Base-by-base conservation (phyloP, 805 yeast genomes). In the Candida sonorensis region DNA sequence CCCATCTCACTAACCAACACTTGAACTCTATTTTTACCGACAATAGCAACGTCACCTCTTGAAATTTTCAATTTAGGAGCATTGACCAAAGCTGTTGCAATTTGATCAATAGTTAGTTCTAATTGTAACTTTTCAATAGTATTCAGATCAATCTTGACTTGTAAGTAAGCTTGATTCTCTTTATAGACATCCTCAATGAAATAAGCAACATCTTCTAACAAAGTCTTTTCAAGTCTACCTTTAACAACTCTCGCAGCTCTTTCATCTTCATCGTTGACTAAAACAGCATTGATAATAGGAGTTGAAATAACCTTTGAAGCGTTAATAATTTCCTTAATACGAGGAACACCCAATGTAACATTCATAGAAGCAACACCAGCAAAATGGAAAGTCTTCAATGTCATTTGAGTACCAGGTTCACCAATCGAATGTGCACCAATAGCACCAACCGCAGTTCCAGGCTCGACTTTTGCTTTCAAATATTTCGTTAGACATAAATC, bases 351-450 rank as follows among this genome's bases (percentile, higher is more conserved):
- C 46, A 92, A 73, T 0, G 98, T 92, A 44, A 90, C 95, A 66
- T 92, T 92, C 97, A 90, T 92, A 29, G 95, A 83, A 22, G 98
- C 97, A 36, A 92, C 98, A 71, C 98, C 98, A 51, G 98, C 98
- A 71, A 92, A 92, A 69, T 92, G 65, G 61, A 60, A 60, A 47
- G 80, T 74, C 55, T 74, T 74, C 57, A 74, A 71, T 4, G 98
- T 92, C 98, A 92, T 92, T 64, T 92, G 98, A 1, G 98, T 92
- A 57, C 97, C 98, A 15, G 98, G 98, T 55, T 90, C 98, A 64
- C 98, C 98, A 66, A 92, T 92, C 27, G 96, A 85, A 57, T 92
- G 98, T 0, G 98, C 98, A 46, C 97, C 98, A 62, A 92, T 88
- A 17, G 98, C 97, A 45, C 98, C 98, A 34, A 92, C 97, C 3